Percentiles rank a stretch among this genome's conserved stretches.
Conservation (phyloP, 768 basidiomycete genomes). For the Boletus insuetus region DNA sequence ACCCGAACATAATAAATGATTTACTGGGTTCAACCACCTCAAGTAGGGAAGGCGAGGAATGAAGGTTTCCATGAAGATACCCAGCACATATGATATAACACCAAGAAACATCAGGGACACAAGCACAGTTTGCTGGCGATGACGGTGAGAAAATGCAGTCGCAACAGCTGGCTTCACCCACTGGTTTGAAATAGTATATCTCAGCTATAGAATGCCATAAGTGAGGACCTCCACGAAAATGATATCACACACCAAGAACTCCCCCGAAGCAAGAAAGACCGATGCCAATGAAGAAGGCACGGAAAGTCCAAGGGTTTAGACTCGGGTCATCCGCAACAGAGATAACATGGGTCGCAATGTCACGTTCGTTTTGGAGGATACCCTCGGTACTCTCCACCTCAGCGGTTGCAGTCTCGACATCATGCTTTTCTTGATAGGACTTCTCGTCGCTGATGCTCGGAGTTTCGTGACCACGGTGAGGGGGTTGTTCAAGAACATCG, state of each 20-base stretch:
- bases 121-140: slow-evolving; percentile 46
- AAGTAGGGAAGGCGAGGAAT: slow-evolving; percentile 45
- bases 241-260: slow-evolving; percentile 40
- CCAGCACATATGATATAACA: slow-evolving; percentile 50
- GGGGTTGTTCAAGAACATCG: slow-evolving; percentile 1
- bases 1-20: neutral
- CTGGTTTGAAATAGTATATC: slow-evolving; percentile 62
- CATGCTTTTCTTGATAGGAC: slow-evolving; percentile 29
- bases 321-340: slow-evolving; percentile 32
- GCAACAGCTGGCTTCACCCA: slow-evolving; percentile 14
- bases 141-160: neutral
- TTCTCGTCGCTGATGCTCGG: slow-evolving; percentile 20
- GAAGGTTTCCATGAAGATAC: slow-evolving; percentile 43
- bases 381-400: slow-evolving; percentile 12
- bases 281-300: slow-evolving; percentile 52
- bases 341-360: slow-evolving; percentile 48
- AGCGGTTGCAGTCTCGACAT: slow-evolving; percentile 29
- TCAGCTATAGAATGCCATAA: slow-evolving; percentile 38
- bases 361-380: slow-evolving; percentile 42
- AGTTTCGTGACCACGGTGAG: neutral
- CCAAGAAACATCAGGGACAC: slow-evolving; percentile 57
- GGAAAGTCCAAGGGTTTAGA: slow-evolving; percentile 37
- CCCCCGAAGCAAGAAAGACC: slow-evolving; percentile 53
- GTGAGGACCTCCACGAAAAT: neutral
- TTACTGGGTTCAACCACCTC: slow-evolving; percentile 51